Evolutionary conservation across 2,329 filamentous ascomycete genomes (phyloP), one percentile per base, ranked within the genome.

Genomic region (Rhynchosporium graminicola): DNA sequence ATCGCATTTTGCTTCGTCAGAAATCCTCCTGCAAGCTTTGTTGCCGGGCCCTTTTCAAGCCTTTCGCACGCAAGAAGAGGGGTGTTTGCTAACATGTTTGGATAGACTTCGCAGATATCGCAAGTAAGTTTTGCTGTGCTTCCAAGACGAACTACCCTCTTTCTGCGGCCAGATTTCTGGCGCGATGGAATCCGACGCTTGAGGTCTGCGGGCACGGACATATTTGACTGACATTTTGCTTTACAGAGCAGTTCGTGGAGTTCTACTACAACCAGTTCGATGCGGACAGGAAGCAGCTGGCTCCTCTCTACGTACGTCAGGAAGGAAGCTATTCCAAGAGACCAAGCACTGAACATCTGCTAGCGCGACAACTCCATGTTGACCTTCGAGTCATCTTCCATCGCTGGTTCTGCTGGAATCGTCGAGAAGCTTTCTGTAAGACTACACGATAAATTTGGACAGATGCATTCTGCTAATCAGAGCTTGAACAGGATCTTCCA

Each of bases 221-320:
- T 15, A 31, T 3, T 28, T 29, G 15, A 36, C 57, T 63, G 46
- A 63, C 46, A 15, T 45, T 15, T 43, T 28, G 12, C 1, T 45
- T 38, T 45, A 51, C 50, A 97, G 93, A 88, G 77, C 85, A 96
- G 79, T 97, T 98, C 79, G 88, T 94, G 69, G 75, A 87, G 65
- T 94, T 89, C 82, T 98, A 97, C 86, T 97, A 97, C 84, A 82
- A 88, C 73, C 88, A 87, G 64, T 97, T 97, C 79, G 92, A 97
- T 76, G 67, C 74, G 65, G 83, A 93, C 78, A 88, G 92, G 73
- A 78, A 78, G 61, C 72, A 75, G 57, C 84, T 97, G 48, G 78
- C 77, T 13, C 74, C 79, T 65, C 91, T 97, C 80, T 98, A 97
- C 82, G 94, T 97, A 85, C 75, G 90, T 72, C 42, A 33, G 47